Base-by-base conservation (phyloP, 306 rosid species). In the Mimosa pudica region DNA sequence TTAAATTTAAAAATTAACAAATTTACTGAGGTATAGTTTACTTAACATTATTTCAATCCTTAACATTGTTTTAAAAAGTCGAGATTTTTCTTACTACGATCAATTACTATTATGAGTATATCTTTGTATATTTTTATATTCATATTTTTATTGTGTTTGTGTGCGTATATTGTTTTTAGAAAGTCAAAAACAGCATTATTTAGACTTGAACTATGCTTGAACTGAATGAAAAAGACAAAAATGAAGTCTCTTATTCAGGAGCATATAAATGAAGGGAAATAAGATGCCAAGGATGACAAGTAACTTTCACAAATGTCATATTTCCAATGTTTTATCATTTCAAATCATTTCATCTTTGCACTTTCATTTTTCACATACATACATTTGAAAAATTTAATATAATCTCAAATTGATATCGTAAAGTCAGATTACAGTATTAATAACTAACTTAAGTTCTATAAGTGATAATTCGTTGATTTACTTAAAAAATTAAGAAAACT, bases 221-320 rank as follows among this genome's bases (percentile, higher is more conserved):
- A 67, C 38, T 67, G 49, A 38, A 67, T 14, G 71, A 41, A 67
- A 67, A 41, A 41, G 33, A 67, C 48, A 67, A 67, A 8, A 3
- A 41, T 30, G 51, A 18, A 38, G 71, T 67, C 71, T 41, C 71
- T 67, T 38, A 67, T 38, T 67, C 41, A 38, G 71, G 49, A 66
- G 10, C 71, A 66, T 41, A 38, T 38, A 38, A 38, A 36, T 38
- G 20, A 41, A 7, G 8, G 18, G 33, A 41, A 67, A 41, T 67
- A 67, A 16, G 46, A 17, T 67, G 68, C 42, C 10, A 62, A 62
- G 68, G n/a, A 62, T 62, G 68, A 62, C 68, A 30, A 62, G 42
- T 33, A 41, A 67, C 45, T 38, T n/a, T 67, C 49, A 38, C 49
- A 38, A 38, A 67, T 17, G 24, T 42, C 32, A 10, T 10, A 10